Conservation (phyloP, 176 grass and related monocot genomes). For the Oryza rufipogon region DNA sequence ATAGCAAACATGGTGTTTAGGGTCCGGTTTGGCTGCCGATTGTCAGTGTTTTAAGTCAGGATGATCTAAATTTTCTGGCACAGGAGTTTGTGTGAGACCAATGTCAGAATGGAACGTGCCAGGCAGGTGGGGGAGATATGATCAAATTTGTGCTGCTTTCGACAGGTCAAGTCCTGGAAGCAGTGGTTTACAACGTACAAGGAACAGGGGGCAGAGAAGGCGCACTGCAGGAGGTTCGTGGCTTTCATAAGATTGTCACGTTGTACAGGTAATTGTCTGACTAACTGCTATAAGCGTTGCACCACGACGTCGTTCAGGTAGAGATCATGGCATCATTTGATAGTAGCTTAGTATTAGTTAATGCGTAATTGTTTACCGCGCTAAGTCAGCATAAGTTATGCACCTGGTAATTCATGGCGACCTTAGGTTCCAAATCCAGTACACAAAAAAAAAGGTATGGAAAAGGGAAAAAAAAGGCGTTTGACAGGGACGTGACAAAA, state of each 20-base stretch:
- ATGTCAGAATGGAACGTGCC: constrained; percentile 27
- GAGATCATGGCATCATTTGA: neutral
- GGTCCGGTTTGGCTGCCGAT: neutral
- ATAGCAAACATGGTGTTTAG: neutral
- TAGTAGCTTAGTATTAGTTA: neutral
- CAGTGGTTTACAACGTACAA: neutral
- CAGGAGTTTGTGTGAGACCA: neutral
- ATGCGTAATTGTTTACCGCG: neutral
- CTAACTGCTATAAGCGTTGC: neutral
- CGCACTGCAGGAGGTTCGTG: neutral
- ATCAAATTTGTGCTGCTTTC: neutral
- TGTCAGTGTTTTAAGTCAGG: neutral
- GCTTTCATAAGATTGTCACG: neutral
- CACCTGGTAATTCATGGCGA: neutral
- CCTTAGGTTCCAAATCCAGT: neutral
- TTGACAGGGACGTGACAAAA: constrained; percentile 2
- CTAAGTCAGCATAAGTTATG: neutral
- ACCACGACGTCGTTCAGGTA: neutral
- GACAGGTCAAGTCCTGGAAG: neutral
- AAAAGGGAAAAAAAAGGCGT: neutral
- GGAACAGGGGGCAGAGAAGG: neutral
- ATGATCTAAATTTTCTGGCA: constrained; percentile 11
- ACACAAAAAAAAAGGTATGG: neutral
- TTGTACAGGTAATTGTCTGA: neutral
- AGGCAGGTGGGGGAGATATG: neutral